Conservation (phyloP, 2,329 filamentous ascomycete genomes). For the Pseudopyricularia javanii region DNA sequence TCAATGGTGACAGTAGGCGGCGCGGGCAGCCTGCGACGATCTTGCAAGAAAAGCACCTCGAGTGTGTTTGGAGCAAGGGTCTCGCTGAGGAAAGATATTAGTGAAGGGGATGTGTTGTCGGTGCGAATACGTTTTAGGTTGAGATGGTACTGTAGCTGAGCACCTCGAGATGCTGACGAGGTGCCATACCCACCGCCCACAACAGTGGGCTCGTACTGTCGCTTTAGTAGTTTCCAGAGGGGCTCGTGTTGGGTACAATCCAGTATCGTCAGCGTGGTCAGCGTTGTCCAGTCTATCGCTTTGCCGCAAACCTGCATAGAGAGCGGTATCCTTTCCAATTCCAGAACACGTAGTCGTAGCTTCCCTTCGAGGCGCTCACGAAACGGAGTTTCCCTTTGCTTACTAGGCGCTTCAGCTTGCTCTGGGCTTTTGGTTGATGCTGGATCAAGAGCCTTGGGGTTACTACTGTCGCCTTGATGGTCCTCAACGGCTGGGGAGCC, state of each 20-base stretch:
- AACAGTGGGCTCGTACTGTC: constrained; percentile 40
- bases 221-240: constrained; percentile 61
- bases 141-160: constrained; percentile 43
- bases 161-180: constrained; percentile 12
- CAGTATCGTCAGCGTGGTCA: constrained; percentile 63
- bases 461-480: background rate
- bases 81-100: constrained; percentile 66
- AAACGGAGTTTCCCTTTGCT: constrained; percentile 6
- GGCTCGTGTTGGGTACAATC: constrained; percentile 61
- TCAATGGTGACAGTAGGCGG: constrained; percentile 49
- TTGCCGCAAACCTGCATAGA: constrained; percentile 58
- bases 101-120: constrained; percentile 54
- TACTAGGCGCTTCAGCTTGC: background rate
- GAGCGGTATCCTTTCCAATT: constrained; percentile 64
- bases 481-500: background rate
- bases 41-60: constrained; percentile 69
- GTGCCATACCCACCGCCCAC: constrained; percentile 14
- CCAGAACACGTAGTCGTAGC: constrained; percentile 57
- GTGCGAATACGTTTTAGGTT: constrained; percentile 65
- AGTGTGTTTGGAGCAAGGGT: constrained; percentile 66
- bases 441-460: background rate
- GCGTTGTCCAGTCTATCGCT: constrained; percentile 61
- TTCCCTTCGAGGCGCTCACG: constrained; percentile 38
- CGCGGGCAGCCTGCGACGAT: constrained; percentile 37
- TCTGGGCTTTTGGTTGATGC: background rate